Conservation (phyloP, 306 rosid genomes). For the Carpinus viminea region DNA sequence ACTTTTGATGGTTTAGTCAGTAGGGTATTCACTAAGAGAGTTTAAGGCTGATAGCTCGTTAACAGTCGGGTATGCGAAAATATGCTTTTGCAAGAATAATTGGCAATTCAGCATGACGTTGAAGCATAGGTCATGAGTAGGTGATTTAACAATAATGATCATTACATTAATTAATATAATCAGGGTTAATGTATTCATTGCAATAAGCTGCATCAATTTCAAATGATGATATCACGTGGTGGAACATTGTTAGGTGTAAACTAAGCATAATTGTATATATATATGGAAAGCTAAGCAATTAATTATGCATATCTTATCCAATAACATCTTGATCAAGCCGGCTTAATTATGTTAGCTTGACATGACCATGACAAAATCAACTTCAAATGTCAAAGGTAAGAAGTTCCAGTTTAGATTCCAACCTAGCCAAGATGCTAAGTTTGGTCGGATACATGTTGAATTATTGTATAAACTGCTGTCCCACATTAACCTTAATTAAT, state of each 20-base stretch:
- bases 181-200: background rate
- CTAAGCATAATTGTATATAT: slow-evolving; percentile 16
- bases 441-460: slow-evolving; percentile 25
- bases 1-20: too few species aligned
- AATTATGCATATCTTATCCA: slow-evolving; percentile 1
- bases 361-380: slow-evolving; percentile 26
- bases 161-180: slow-evolving; percentile 23
- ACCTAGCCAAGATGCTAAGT: slow-evolving; percentile 27
- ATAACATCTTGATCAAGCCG: slow-evolving; percentile 36
- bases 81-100: too few species aligned
- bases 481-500: background rate
- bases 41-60: too few species aligned
- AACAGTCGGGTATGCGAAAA: too few species aligned
- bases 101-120: too few species aligned
- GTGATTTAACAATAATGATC: background rate
- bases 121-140: too few species aligned
- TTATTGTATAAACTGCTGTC: background rate
- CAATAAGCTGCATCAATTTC: slow-evolving; percentile 13
- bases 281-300: slow-evolving; percentile 3
- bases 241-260: slow-evolving; percentile 36
- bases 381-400: slow-evolving; percentile 23
- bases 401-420: slow-evolving; percentile 29
- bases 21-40: too few species aligned
- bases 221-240: slow-evolving; percentile 36
- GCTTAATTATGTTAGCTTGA: slow-evolving; percentile 35